Conservation (phyloP, 2,329 filamentous ascomycete species). For the Nemania serpens region DNA sequence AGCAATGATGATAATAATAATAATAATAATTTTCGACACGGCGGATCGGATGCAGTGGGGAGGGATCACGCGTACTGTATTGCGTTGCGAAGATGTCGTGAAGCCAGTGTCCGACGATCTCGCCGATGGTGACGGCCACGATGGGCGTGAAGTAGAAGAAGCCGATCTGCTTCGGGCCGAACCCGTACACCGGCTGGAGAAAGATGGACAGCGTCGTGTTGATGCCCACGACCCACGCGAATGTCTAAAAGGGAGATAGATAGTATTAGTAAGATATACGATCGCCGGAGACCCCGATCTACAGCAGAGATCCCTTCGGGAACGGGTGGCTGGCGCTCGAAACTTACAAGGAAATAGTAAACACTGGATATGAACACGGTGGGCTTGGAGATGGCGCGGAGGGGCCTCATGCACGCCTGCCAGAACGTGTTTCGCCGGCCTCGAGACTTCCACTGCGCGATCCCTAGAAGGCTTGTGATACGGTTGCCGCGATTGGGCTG, state of each 20-base stretch:
- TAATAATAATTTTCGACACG: too few species aligned
- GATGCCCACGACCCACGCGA: slow-evolving; percentile 59
- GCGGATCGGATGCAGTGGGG: too few species aligned
- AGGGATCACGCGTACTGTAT: slow-evolving; percentile 41
- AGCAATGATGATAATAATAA: too few species aligned
- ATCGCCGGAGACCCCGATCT: background rate
- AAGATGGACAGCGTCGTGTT: slow-evolving; percentile 61
- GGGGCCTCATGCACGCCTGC: slow-evolving; percentile 46
- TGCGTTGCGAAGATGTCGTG: slow-evolving; percentile 55
- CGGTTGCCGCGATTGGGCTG: slow-evolving; percentile 44
- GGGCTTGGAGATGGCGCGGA: slow-evolving; percentile 47
- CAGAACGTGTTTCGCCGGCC: slow-evolving; percentile 46
- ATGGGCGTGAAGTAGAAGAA: slow-evolving; percentile 64
- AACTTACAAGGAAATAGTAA: slow-evolving; percentile 44
- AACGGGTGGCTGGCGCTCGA: background rate
- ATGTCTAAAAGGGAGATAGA: slow-evolving; percentile 39
- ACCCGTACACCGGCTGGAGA: slow-evolving; percentile 54
- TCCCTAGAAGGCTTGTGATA: slow-evolving; percentile 38
- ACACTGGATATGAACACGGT: slow-evolving; percentile 44
- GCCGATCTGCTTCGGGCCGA: slow-evolving; percentile 55
- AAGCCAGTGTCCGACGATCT: slow-evolving; percentile 59
- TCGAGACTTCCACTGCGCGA: slow-evolving; percentile 44
- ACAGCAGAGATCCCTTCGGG: background rate
- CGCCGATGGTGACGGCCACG: slow-evolving; percentile 58
- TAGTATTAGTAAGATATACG: too few species aligned